Conservation (phyloP, 2,329 filamentous ascomycete species). For the Gyromitra esculenta region DNA sequence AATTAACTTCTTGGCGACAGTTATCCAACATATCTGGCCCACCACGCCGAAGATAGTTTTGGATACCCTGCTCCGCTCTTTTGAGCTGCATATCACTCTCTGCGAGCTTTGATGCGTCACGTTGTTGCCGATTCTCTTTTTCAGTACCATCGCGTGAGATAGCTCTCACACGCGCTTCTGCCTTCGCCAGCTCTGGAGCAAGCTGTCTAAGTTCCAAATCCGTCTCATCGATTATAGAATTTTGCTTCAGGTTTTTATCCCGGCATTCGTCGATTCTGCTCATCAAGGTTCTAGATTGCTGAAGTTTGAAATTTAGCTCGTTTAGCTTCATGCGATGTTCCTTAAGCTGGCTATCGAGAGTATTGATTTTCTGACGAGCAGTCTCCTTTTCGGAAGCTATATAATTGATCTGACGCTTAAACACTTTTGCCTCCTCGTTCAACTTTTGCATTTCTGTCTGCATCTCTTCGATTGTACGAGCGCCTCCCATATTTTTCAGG, state of each 20-base stretch:
- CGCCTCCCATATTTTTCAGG: conserved; percentile 73
- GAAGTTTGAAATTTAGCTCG: conserved; percentile 76
- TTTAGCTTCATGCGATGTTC: conserved; percentile 78
- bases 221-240: conserved; percentile 73
- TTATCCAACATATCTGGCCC: conserved; percentile 76
- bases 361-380: conserved; percentile 52
- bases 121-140: conserved; percentile 76
- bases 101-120: conserved; percentile 75
- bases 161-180: conserved; percentile 80
- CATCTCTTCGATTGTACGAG: conserved; percentile 82
- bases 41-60: conserved; percentile 78
- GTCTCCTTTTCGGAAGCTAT: conserved; percentile 75
- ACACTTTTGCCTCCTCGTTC: conserved; percentile 72
- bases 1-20: conserved; percentile 74
- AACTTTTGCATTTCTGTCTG: conserved; percentile 75
- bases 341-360: conserved; percentile 61
- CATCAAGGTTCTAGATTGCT: conserved; percentile 75
- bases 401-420: conserved; percentile 73
- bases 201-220: conserved; percentile 80
- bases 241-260: conserved; percentile 73
- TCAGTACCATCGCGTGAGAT: conserved; percentile 74
- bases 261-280: conserved; percentile 78
- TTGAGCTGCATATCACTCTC: conserved; percentile 81
- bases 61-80: conserved; percentile 79
- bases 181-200: conserved; percentile 77